Evolutionary conservation across 2,329 filamentous ascomycete genomes (phyloP), one percentile per base, ranked within the genome.

Genomic region (Westerdykella sp.): DNA sequence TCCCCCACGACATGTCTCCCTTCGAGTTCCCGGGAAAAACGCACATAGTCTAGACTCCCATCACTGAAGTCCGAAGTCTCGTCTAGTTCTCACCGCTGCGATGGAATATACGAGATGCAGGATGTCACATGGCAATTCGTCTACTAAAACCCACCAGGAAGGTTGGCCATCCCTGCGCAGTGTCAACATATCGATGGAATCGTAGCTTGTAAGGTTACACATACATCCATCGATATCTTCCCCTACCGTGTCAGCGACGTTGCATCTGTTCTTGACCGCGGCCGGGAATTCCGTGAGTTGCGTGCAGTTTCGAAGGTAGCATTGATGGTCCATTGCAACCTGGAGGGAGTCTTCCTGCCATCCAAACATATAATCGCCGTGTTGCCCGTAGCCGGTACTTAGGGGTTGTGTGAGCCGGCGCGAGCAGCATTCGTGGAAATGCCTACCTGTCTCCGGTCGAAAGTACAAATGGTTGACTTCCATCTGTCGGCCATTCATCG

Each of bases 341-440:
- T 55, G 50, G 6, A 55, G 44, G 14, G 44, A 40, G 16, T 51
- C 14, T 21, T 23, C 46, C 34, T 55, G 32, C 52, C 50, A 55
- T 4, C 52, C 52, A 36, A 55, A 55, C 2, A 55, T 43, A 55
- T 74, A 75, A 59, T 75, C 73, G 30, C 70, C 73, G 57, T 75
- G 72, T 15, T 72, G 72, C 6, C 70, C 72, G 21, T 68, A 65
- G 14, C 72, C 73, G 35, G 68, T 67, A 2, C 48, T 64, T 54
- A 50, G 66, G 58, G 54, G 57, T 69, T 11, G 2, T 11, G 14
- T 36, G 23, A 38, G 39, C 14, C 21, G 25, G 37, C 22, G 5
- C 9, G 16, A 43, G 15, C 6, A 3, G 3, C 25, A 12, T 28
- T 28, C 7, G 15, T 5, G 34, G 68, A 53, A 13, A 35, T 15